phyloP scores from a whole-genome alignment of 2,329 filamentous ascomycete species.

The Onygenales sp. region DNA sequence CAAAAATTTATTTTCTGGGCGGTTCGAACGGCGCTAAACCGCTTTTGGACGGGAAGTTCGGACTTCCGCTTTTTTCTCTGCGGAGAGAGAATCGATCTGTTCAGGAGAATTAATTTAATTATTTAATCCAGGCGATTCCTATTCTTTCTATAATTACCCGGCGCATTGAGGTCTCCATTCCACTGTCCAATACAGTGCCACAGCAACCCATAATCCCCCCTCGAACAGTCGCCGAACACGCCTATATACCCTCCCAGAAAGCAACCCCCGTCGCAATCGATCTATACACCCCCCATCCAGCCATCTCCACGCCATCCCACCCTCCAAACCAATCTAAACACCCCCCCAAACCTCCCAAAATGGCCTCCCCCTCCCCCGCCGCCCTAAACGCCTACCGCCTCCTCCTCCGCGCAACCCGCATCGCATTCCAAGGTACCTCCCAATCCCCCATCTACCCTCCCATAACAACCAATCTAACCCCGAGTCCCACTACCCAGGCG shows the following conservation, averaged over 20 bases:
- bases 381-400: conserved; percentile 21
- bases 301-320: neutral
- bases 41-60: conserved; percentile 2
- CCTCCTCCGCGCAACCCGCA: conserved; percentile 18
- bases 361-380: conserved; percentile 23
- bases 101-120: neutral
- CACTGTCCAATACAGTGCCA: too few relatives aligned
- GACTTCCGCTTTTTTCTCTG: neutral
- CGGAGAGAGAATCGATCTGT: neutral
- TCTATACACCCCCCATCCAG: neutral
- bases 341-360: neutral
- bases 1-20: conserved; percentile 19
- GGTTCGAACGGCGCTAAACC: conserved; percentile 3
- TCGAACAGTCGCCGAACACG: too few relatives aligned
- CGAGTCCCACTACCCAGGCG: conserved; percentile 44
- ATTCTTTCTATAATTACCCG: too few relatives aligned
- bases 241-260: too few relatives aligned
- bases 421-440: conserved; percentile 65
- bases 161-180: too few relatives aligned
- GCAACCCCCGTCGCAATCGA: too few relatives aligned
- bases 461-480: neutral
- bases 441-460: neutral
- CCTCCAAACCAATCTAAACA: neutral
- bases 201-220: too few relatives aligned
- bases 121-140: too few relatives aligned